A percentile compares a stretch with the other conserved stretches of the same genome.
These are phyloP conservation scores for Camellia granthamiana DNA, from an alignment of 148 eudicot species.

Conservation along the genomic window DNA sequence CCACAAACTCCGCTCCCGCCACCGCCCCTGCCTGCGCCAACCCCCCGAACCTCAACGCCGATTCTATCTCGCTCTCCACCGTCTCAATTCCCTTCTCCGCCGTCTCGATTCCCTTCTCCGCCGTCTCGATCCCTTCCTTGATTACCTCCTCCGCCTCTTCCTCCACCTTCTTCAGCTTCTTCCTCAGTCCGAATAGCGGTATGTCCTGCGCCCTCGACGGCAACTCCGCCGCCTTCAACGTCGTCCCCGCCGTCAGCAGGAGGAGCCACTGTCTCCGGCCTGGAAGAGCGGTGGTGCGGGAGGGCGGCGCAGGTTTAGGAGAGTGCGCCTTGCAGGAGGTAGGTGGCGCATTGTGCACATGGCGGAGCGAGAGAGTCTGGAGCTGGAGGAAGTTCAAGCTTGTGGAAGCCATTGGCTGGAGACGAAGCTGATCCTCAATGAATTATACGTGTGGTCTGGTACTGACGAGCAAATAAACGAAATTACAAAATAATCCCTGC, in stretches of 20 bases:
- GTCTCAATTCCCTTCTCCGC: slow-evolving; percentile 34
- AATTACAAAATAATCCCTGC: not conserved
- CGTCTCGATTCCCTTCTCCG: slow-evolving; percentile 39
- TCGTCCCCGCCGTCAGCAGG: slow-evolving; percentile 46
- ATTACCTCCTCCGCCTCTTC: slow-evolving; percentile 57
- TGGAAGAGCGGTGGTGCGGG: slow-evolving; percentile 12
- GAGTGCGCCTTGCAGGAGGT: slow-evolving; percentile 7
- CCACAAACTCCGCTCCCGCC: slow-evolving; percentile 73
- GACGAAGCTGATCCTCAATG: not conserved
- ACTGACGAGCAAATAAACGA: not conserved
- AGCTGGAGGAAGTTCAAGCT: slow-evolving; percentile 27
- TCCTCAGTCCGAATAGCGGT: slow-evolving; percentile 68
- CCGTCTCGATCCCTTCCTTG: slow-evolving; percentile 57
- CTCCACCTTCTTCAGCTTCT: slow-evolving; percentile 62
- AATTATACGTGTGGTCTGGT: not conserved
- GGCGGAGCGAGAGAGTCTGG: slow-evolving; percentile 19
- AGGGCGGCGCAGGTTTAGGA: slow-evolving; percentile 21
- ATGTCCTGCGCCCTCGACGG: slow-evolving; percentile 60
- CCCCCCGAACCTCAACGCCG: slow-evolving; percentile 41
- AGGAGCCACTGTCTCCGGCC: slow-evolving; percentile 52
- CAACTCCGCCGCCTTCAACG: slow-evolving; percentile 34
- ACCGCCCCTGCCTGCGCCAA: slow-evolving; percentile 67
- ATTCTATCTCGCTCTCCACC: slow-evolving; percentile 26
- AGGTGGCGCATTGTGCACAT: slow-evolving; percentile 19
- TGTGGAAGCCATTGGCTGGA: slow-evolving; percentile 53